Evolutionary conservation across 2,329 filamentous ascomycete genomes (phyloP), one percentile per base, ranked within the genome.

Genomic region (Aspergillus sergii): DNA sequence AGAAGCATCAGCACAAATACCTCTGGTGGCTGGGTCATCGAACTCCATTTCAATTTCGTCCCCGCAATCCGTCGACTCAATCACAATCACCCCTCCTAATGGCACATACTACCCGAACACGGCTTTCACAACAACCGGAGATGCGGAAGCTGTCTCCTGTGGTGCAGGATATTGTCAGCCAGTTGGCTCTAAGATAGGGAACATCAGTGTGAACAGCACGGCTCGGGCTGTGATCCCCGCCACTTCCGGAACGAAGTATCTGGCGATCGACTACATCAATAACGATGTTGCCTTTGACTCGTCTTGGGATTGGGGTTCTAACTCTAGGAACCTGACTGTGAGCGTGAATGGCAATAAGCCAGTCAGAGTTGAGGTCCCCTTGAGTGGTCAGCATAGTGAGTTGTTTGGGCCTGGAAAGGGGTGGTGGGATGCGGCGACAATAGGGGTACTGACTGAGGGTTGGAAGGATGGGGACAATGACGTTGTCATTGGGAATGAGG

Each of bases 231-330:
- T 71, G 0, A 80, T 85, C 56, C 62, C 72, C 3, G 65, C 73
- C 0, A 75, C 65, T 4, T 21, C 57, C 1, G 77, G 79, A 1
- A 67, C 67, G 3, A 79, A 81, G 62, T 78, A 82, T 36, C 62
- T 85, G 0, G 81, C 80, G 0, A 70, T 85, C 14, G 81, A 84
- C 67, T 85, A 80, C 53, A 82, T 84, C 71, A 85, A 86, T 72
- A 85, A 86, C 64, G 83, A 85, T 10, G 75, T 84, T 12, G 77
- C 80, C 0, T 77, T 83, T 19, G 71, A 70, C 1, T 78, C 74
- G 0, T 73, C 80, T 0, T 85, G 82, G 74, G 78, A 67, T 0
- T 78, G 71, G 65, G 83, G 81, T 0, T 76, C 79, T 0, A 86
- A 85, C 66, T 80, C 83, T 0, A 73, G 83, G 0, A 85, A 85